phyloP scores from a whole-genome alignment of 129 eudicot species.

The Silybum marianum region DNA sequence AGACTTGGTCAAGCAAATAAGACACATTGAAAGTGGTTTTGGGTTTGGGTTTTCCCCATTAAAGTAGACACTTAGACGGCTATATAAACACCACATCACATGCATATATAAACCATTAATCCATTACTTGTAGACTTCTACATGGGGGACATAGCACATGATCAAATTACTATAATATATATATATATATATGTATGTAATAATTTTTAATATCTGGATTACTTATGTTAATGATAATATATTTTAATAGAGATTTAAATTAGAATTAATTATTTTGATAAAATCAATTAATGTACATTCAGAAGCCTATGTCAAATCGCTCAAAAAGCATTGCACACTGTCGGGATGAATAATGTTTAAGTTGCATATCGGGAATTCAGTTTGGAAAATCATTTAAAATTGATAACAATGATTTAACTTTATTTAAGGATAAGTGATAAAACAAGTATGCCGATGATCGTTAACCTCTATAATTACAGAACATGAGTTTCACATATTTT shows the following conservation, averaged over 20 bases:
- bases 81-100: constrained; percentile 71
- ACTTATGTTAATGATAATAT: background rate
- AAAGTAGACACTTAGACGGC: constrained; percentile 63
- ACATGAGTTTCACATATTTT: background rate
- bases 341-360: background rate
- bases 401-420: background rate
- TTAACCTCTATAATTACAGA: background rate
- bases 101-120: constrained; percentile 28
- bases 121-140: constrained; percentile 23
- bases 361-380: background rate
- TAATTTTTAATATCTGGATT: background rate
- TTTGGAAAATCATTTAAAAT: background rate
- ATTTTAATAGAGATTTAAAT: background rate
- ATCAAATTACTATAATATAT: constrained; percentile 16
- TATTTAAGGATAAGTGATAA: background rate
- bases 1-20: constrained; percentile 51
- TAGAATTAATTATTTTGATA: background rate
- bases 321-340: background rate
- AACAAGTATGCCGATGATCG: background rate
- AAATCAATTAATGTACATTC: background rate
- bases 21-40: constrained; percentile 57
- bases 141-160: constrained; percentile 59
- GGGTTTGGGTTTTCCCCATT: constrained; percentile 37
- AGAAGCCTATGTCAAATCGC: background rate
- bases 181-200: background rate